Base-by-base conservation (phyloP, 2,329 filamentous ascomycete species). In the Fusarium agapanthi region DNA sequence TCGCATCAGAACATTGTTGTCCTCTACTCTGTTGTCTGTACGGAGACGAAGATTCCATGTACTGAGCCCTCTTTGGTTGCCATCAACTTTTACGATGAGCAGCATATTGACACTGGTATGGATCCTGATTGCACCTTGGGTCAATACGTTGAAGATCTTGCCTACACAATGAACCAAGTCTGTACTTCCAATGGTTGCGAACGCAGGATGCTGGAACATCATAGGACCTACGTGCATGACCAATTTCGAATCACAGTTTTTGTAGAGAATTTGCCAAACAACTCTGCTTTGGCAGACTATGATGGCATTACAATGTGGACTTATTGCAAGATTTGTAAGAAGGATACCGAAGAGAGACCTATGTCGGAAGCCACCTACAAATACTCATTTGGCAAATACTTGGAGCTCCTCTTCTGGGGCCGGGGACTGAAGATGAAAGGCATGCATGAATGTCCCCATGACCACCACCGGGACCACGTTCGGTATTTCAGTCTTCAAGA, bases 351-450 rank as follows among this genome's bases (percentile, higher is more conserved):
- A 43, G 91, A 95, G 53, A 93, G 93, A 74, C 91, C 92, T 37
- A 98, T 99, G 94, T 98, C 95, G 2, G 91, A 95, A 63, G 95
- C 91, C 76, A 97, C 95, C 0, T 99, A 95, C 93, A 98, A 97
- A 80, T 99, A 99, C 80, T 99, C 96, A 0, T 97, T 99, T 78
- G 96, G 94, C 16, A 99, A 99, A 81, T 99, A 98, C 78, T 86
- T 99, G n/a, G 96, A 99, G 82, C 86, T 99, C 24, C 95, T 95
- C 6, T 98, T 98, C 81, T 99, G 95, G 95, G 95, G 95, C 78
- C 92, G 90, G 45, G 92, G 94, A 41, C 84, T 98, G 54, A 93
- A 91, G 79, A 90, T 91, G 75, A 91, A 89, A 73, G 90, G 92
- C 50, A 90, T 91, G 34, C 86, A 93, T 41, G 84, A 81, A 58